A percentile compares a stretch with the other conserved stretches of the same genome.
phyloP scores from a whole-genome alignment of 352 stramenopile species.

The Halophytophthora polymorphica region DNA sequence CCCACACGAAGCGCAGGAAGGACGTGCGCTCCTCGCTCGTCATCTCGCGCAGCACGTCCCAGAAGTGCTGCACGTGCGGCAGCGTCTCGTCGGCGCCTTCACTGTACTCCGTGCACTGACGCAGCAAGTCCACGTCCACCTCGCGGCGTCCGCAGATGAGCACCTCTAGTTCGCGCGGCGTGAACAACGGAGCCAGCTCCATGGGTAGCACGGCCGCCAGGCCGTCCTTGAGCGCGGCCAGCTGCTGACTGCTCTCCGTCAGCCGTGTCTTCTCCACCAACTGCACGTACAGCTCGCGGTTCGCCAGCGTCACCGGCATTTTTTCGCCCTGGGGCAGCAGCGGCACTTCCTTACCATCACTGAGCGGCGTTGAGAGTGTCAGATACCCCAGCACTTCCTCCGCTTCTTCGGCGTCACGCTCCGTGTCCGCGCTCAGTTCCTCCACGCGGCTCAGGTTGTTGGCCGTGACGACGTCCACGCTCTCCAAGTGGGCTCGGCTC shows the following conservation, averaged over 20 bases:
- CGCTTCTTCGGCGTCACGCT: constrained; percentile 22
- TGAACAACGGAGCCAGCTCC: constrained; percentile 96
- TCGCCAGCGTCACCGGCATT: constrained; percentile 58
- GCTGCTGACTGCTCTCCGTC: constrained; percentile 78
- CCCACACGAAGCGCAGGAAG: constrained; percentile 98
- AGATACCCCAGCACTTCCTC: constrained; percentile 68
- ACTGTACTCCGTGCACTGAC: constrained; percentile 96
- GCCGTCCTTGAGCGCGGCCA: constrained; percentile 76
- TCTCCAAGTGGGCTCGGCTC: constrained; percentile 69
- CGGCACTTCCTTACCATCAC: constrained; percentile 71
- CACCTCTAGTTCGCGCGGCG: constrained; percentile 93
- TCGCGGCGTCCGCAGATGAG: constrained; percentile 95
- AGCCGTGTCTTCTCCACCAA: constrained; percentile 69
- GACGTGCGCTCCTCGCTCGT: constrained; percentile 92
- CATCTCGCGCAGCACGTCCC: constrained; percentile 96
- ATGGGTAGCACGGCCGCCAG: constrained; percentile 94
- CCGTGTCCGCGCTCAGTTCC: constrained; percentile 33
- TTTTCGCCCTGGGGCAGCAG: constrained; percentile 70
- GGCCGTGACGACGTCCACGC: constrained; percentile 65
- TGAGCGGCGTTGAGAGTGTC: constrained; percentile 75
- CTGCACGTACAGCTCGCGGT: constrained; percentile 58
- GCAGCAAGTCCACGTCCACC: constrained; percentile 96
- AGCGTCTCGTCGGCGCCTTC: constrained; percentile 91
- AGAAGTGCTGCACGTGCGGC: constrained; percentile 92
- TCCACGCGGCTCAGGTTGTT: constrained; percentile 73